Conservation (phyloP, 164 flowering plant genomes). For the Hamamelis virginiana region DNA sequence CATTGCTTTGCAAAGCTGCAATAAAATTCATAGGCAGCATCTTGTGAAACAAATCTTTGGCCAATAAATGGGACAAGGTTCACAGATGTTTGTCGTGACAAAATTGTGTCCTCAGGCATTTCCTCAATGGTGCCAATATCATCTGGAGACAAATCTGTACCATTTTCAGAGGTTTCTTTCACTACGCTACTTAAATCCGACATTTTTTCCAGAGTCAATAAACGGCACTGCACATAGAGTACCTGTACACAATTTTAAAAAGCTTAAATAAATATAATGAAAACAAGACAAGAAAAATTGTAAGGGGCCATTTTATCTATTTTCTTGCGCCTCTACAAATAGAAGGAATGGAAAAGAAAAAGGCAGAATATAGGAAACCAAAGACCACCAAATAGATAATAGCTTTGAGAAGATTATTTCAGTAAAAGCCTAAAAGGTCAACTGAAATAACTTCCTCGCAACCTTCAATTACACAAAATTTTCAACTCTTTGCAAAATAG, state of each 20-base stretch:
- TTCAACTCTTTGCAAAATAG: no score
- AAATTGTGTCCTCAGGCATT: slow-evolving; percentile 64
- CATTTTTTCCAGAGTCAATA: slow-evolving; percentile 27
- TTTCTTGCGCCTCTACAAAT: neutral
- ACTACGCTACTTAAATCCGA: slow-evolving; percentile 45
- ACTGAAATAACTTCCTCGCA: no score
- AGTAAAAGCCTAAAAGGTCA: no score
- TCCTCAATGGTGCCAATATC: slow-evolving; percentile 63
- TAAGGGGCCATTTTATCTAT: neutral
- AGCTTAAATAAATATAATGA: neutral
- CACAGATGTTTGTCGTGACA: slow-evolving; percentile 76
- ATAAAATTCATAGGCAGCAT: slow-evolving; percentile 85
- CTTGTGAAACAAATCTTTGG: slow-evolving; percentile 85
- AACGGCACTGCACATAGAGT: slow-evolving; percentile 17
- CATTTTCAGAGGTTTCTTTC: slow-evolving; percentile 63
- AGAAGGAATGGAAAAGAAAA: no score
- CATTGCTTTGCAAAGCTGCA: slow-evolving; percentile 86
- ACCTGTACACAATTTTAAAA: slow-evolving; percentile 25
- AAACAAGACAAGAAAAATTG: neutral
- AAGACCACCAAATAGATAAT: no score
- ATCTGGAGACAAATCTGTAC: slow-evolving; percentile 60
- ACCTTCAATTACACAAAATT: no score
- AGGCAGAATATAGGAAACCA: no score
- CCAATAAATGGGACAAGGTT: slow-evolving; percentile 79
- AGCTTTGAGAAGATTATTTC: no score